Evolutionary conservation across 108 stramenopile genomes (phyloP).

Genomic region (Skeletonema marinoi): DNA sequence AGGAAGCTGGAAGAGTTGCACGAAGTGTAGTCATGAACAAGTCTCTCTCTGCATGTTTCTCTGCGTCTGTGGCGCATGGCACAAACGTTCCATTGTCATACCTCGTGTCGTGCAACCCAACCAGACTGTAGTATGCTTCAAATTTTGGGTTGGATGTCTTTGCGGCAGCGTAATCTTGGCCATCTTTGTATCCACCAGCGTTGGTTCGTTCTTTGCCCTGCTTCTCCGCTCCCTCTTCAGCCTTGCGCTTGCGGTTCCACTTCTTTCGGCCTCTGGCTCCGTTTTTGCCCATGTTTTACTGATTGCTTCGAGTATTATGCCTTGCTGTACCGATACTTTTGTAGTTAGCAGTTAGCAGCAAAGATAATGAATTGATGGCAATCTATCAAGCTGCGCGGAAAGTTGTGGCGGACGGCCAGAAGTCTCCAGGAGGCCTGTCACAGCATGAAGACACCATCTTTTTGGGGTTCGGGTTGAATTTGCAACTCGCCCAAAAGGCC

Average conservation of each 20-base stretch:
- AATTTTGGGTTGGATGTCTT: constrained; percentile 69
- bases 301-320: neutral
- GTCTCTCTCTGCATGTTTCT: constrained; percentile 63
- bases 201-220: constrained; percentile 31
- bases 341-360: too few relatives aligned
- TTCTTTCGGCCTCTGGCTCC: constrained; percentile 6
- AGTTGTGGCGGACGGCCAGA: too few relatives aligned
- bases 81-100: constrained; percentile 43
- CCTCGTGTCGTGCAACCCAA: constrained; percentile 62
- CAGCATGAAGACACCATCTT: too few relatives aligned
- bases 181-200: constrained; percentile 10
- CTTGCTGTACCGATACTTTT: too few relatives aligned
- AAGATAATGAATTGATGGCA: too few relatives aligned
- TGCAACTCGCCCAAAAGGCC: too few relatives aligned
- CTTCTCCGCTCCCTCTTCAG: constrained; percentile 30
- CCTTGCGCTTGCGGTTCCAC: constrained; percentile 54
- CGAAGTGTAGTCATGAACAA: constrained; percentile 63
- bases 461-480: too few relatives aligned
- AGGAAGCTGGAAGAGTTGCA: constrained; percentile 71
- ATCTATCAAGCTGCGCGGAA: too few relatives aligned
- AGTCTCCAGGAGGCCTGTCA: too few relatives aligned
- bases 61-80: constrained; percentile 54
- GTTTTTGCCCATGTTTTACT: constrained; percentile 1
- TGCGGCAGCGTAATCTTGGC: constrained; percentile 32
- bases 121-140: constrained; percentile 81